Percentiles rank a stretch among this genome's conserved stretches.
These are phyloP conservation scores for Ganoderma leucocontextum DNA, from an alignment of 1,284 basidiomycete genomes.

Conservation along the genomic window DNA sequence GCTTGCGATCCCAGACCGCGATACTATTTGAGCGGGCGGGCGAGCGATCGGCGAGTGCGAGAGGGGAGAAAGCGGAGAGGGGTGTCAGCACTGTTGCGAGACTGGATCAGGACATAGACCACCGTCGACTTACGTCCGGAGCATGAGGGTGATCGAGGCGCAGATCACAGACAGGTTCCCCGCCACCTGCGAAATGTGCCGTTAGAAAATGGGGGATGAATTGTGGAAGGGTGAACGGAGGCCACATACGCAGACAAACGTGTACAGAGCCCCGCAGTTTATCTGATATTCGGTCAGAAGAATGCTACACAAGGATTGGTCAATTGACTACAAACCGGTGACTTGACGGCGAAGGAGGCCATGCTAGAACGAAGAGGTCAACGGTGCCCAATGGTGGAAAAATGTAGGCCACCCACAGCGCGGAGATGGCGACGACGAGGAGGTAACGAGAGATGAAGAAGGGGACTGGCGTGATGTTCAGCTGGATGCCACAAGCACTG, in stretches of 20 bases:
- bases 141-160: constrained; percentile 73
- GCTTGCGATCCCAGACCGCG: constrained; percentile 72
- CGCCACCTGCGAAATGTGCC: constrained; percentile 51
- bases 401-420: constrained; percentile 53
- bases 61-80: not conserved
- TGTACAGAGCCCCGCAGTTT: constrained; percentile 72
- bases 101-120: not conserved
- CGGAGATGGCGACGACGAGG: constrained; percentile 67
- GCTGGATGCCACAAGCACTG: too few relatives aligned
- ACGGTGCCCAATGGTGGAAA: not conserved
- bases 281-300: constrained; percentile 51
- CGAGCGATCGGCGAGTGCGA: too few relatives aligned
- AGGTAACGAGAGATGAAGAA: constrained; percentile 77
- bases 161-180: constrained; percentile 71
- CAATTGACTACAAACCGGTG: constrained; percentile 46
- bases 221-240: not conserved
- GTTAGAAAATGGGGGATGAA: not conserved
- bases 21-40: constrained; percentile 49
- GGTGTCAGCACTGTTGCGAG: constrained; percentile 11
- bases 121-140: constrained; percentile 60
- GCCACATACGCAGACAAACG: constrained; percentile 67
- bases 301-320: not conserved
- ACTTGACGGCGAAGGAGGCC: constrained; percentile 58
- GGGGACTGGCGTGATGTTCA: constrained; percentile 52
- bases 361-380: constrained; percentile 50